Evolutionary conservation across 2,329 filamentous ascomycete genomes (phyloP), one percentile per base, ranked within the genome.

Genomic region (Venturia effusa): DNA sequence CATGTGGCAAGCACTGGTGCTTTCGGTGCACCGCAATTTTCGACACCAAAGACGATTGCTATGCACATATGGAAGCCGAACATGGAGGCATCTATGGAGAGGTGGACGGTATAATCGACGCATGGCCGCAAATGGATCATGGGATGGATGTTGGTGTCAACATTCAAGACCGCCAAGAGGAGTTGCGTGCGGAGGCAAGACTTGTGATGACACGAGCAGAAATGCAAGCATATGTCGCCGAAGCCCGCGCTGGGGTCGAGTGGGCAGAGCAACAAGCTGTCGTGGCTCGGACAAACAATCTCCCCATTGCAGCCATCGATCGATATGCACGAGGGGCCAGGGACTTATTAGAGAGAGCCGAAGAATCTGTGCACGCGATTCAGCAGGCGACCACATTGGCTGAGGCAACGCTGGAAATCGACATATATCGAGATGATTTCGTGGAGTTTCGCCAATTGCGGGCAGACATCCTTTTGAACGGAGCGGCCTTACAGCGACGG

Each of bases 1-100:
- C 7, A 57, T 57, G 51, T 57, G 51, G 51, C 24, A 19, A 57
- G 51, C 51, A 57, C 51, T 57, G 27, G 27, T 57, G 51, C 51
- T 57, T 57, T 19, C 51, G 27, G 34, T 57, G 51, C 30, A 4
- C 15, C 34, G 51, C 15, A 8, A 4, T 34, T 13, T 57, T 34
- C 27, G 27, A 32, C 27, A 57, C 30, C 8, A 6, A 27, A 32
- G 27, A 32, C 1, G 27, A 57, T 17, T 19, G 15, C 51, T 34
- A 57, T 34, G 4, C 15, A 34, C 51, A 57, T 34, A 57, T 57
- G 27, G 30, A 8, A 6, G 5, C 15, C 13, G 51, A n/a, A 19
- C 51, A 57, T n/a, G 51, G 27, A 10, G 22, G 22, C 8, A 19
- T 10, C 10, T 57, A 57, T 34, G 51, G 51, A 7, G 7, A 51